Evolutionary conservation across 768 basidiomycete species (phyloP), one percentile per base, ranked within the genome.

Genomic region (Kwoniella heveanensis): DNA sequence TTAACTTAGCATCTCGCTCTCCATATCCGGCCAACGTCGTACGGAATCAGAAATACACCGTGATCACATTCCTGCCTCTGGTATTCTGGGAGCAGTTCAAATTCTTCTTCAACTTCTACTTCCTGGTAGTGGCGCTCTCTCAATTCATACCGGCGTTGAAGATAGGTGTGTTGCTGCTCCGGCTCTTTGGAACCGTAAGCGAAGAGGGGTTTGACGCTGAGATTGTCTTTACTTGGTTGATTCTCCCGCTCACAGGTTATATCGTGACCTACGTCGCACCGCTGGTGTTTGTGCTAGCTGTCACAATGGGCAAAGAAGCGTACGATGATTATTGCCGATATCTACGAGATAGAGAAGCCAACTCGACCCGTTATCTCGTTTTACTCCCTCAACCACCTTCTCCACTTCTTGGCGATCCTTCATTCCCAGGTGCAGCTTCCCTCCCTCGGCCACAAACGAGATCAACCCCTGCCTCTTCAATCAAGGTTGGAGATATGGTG

Each of bases 41-140:
- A 60, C 88, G 91, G 71, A 99, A 99, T 73, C 95, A 98, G 81
- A 99, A 99, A 83, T 98, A 98, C 84, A 95, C 94, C 77, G 84
- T 90, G 57, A 86, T 91, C 82, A 92, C 91, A n/a, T 99, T 99
- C 83, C 85, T 99, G 10, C 96, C 96, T 2, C 86, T 97, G 68
- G 94, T 98, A 49, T 87, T 98, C 79, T 98, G 97, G 80, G 94
- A 98, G 79, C 95, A 98, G 79, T 99, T 98, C 88, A 98, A 97
- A 81, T 97, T 95, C 84, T 99, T 99, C 83, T 98, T 96, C 87
- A 99, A 98, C 78, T 85, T 97, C 7, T 99, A 98, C 80, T 99
- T 99, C 77, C 86, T 98, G 12, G 88, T 98, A 24, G 96, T 99
- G 37, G 96, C 96, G 0, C 84, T 98, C 8, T 92, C 90, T 9